phyloP scores from a whole-genome alignment of 2,329 filamentous ascomycete species.

The Sarocladium oryzae region DNA sequence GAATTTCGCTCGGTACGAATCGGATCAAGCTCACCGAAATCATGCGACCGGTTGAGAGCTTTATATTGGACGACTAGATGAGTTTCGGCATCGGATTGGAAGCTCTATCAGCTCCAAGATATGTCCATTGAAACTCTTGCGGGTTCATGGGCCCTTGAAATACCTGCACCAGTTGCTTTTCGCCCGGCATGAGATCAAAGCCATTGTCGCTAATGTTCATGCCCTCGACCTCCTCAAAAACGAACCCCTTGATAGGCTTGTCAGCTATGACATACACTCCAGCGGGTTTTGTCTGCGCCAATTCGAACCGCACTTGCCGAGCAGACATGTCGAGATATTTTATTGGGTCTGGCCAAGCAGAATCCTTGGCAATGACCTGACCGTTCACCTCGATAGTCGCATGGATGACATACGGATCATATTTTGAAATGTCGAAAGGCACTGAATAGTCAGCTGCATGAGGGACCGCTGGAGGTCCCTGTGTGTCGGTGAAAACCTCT shows the following conservation, averaged over 20 bases:
- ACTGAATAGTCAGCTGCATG: slow-evolving; percentile 8
- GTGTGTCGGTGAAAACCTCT: slow-evolving; percentile 21
- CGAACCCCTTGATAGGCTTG: slow-evolving; percentile 51
- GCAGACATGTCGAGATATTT: slow-evolving; percentile 50
- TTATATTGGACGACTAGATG: neutral
- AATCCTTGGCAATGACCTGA: slow-evolving; percentile 37
- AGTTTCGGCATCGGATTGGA: slow-evolving; percentile 1
- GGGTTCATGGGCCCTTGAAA: neutral
- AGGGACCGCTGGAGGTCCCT: slow-evolving; percentile 12
- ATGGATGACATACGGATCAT: slow-evolving; percentile 41
- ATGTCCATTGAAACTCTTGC: neutral
- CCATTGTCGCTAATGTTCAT: slow-evolving; percentile 49
- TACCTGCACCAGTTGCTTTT: slow-evolving; percentile 18
- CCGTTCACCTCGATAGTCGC: slow-evolving; percentile 32
- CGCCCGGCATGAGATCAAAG: slow-evolving; percentile 50
- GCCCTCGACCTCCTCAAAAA: slow-evolving; percentile 41
- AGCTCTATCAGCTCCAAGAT: neutral
- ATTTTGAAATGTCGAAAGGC: slow-evolving; percentile 28
- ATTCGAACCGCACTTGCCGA: slow-evolving; percentile 28
- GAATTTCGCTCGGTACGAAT: neutral
- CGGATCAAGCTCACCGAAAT: neutral
- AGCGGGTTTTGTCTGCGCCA: slow-evolving; percentile 18
- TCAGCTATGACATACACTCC: slow-evolving; percentile 22
- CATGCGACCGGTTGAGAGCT: neutral
- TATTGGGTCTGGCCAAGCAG: slow-evolving; percentile 55